These are phyloP conservation scores for Torrubiella hemipterigena DNA, from an alignment of 2,329 filamentous ascomycete genomes.

Conservation along the genomic window DNA sequence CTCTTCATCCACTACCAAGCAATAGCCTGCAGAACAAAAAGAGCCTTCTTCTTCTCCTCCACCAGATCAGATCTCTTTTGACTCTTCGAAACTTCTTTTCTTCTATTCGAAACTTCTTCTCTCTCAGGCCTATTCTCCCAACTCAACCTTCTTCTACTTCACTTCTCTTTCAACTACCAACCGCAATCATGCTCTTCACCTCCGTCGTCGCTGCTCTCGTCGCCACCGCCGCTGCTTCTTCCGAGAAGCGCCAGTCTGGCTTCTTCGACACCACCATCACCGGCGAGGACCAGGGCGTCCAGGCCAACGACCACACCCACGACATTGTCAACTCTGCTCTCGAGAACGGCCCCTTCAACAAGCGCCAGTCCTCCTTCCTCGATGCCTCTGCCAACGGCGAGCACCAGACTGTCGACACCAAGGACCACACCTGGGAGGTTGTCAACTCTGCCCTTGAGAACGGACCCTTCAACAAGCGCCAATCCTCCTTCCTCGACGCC, in stretches of 20 bases:
- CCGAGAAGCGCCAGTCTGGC: background rate
- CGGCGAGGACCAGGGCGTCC: conserved; percentile 1
- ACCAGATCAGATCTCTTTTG: too few species aligned
- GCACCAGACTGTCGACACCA: background rate
- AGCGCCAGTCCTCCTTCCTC: background rate
- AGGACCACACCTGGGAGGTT: conserved; percentile 2
- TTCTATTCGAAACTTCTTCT: too few species aligned
- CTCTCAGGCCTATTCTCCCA: too few species aligned
- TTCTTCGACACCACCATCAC: background rate
- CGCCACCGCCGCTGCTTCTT: background rate
- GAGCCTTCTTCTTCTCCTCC: background rate
- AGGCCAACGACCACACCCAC: background rate
- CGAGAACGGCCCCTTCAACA: background rate
- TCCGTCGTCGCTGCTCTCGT: background rate
- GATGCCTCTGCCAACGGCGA: conserved; percentile 1
- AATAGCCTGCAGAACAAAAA: background rate
- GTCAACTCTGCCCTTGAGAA: too few species aligned
- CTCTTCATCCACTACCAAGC: background rate
- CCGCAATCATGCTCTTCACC: background rate
- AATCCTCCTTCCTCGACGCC: conserved; percentile 5
- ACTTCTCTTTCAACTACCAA: background rate
- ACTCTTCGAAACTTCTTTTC: background rate
- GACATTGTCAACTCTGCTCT: background rate
- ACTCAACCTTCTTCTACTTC: background rate
- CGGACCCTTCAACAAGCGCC: too few species aligned